Evolutionary conservation across 805 yeast genomes (phyloP).

Genomic region (Suhomyces canberraensis): DNA sequence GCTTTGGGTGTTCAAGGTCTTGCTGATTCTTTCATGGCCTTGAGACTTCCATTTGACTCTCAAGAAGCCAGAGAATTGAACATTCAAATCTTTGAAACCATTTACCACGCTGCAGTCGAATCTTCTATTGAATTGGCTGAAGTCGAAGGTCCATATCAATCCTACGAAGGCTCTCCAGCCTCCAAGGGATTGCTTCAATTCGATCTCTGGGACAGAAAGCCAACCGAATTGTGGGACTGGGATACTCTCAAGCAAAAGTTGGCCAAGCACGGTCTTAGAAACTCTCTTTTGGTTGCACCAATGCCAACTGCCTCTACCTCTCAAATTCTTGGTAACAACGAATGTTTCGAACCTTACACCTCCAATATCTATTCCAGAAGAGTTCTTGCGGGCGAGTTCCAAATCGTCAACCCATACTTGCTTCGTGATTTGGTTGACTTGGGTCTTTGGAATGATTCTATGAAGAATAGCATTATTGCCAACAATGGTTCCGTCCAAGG

Average conservation of each 20-base stretch:
- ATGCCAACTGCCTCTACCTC: slow-evolving; percentile 99
- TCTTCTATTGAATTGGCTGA: slow-evolving; percentile 79
- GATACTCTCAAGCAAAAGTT: slow-evolving; percentile 59
- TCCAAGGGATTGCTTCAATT: slow-evolving; percentile 81
- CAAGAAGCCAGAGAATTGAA: slow-evolving; percentile 72
- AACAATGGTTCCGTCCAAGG: slow-evolving; percentile 84
- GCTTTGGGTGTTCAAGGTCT: slow-evolving; percentile 99
- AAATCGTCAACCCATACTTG: slow-evolving; percentile 84
- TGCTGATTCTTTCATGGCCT: slow-evolving; percentile 80
- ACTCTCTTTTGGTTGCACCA: slow-evolving; percentile 86
- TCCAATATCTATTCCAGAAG: slow-evolving; percentile 89
- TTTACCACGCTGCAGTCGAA: slow-evolving; percentile 90
- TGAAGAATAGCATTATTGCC: slow-evolving; percentile 73
- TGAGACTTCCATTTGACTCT: slow-evolving; percentile 86
- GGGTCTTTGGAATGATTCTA: slow-evolving; percentile 77
- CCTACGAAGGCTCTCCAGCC: slow-evolving; percentile 85
- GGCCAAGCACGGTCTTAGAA: slow-evolving; percentile 67
- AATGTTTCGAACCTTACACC: slow-evolving; percentile 95
- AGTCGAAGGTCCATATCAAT: slow-evolving; percentile 63
- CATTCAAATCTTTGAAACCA: slow-evolving; percentile 87
- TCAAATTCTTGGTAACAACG: slow-evolving; percentile 88
- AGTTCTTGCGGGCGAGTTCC: slow-evolving; percentile 91
- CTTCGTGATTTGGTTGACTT: slow-evolving; percentile 76
- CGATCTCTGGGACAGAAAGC: slow-evolving; percentile 82
- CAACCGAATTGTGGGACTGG: slow-evolving; percentile 89